Evolutionary conservation across 75 land plant genomes (phyloP), one percentile per base, ranked within the genome.

Genomic region (Selaginella moellendorffii): DNA sequence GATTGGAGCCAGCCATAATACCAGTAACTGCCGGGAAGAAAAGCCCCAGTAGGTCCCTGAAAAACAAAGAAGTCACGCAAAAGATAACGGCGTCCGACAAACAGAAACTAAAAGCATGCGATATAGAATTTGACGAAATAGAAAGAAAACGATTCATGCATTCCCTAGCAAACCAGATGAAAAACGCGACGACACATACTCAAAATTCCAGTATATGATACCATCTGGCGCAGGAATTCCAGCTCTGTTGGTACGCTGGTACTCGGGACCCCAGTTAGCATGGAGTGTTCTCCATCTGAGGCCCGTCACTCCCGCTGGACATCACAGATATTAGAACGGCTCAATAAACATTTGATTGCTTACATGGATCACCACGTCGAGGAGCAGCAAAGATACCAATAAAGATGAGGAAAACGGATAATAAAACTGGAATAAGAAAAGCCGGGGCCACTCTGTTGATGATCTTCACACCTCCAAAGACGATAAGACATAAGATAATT

Each of bases 11-110:
- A 46, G 99, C 99, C 99, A 93, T 93, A 25, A 93, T 93, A n/a
- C 99, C 99, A 20, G 99, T 93, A 20, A 93, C 99, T 69, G 99
- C 99, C 30, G 99, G 99, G 72, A 93, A 93, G 67, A 93, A 93
- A 21, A 93, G 87, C 42, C 99, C 99, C 26, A 93, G 80, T 76
- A 93, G 68, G 61, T 78, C 80, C 74, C 99, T 93, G 85, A 29
- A 70, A 76, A 73, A 31, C 29, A 59, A 63, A 70, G 8, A 36
- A 36, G 14, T 36, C 46, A 5, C 46, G 46, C 5, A 5, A 5
- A 36, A 14, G 46, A 36, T 36, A 36, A 5, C 10, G 46, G 14
- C 5, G 14, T 36, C 10, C 46, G n/a, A n/a, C n/a, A n/a, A n/a
- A n/a, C n/a, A n/a, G n/a, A n/a, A n/a, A n/a, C n/a, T n/a, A n/a